A percentile compares a stretch with the other conserved stretches of the same genome.
phyloP scores from a whole-genome alignment of 305 asterid species.

The Solanum hybrid region DNA sequence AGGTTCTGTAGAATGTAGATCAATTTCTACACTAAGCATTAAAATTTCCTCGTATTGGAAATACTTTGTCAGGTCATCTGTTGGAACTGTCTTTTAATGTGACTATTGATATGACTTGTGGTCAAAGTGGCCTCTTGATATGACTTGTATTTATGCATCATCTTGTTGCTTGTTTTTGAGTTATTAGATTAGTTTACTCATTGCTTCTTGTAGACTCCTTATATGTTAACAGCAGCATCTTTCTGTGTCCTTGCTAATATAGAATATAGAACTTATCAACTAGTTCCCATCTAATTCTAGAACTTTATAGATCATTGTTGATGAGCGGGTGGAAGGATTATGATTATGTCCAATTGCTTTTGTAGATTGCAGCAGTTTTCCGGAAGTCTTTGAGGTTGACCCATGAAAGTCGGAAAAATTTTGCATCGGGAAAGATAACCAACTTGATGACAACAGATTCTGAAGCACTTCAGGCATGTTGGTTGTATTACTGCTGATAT shows the following conservation, averaged over 20 bases:
- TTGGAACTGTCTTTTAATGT: neutral
- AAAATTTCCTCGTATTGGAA: neutral
- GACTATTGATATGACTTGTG: neutral
- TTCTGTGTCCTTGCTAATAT: neutral
- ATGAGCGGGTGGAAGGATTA: neutral
- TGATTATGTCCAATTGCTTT: conserved; percentile 15
- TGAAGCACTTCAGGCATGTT: conserved; percentile 84
- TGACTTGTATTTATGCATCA: neutral
- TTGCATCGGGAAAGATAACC: conserved; percentile 85
- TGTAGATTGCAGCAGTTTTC: conserved; percentile 89
- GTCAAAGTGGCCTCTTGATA: neutral
- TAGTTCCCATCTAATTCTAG: neutral
- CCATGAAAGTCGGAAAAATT: conserved; percentile 82
- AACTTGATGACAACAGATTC: conserved; percentile 96
- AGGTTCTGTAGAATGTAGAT: neutral
- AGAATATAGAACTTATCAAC: neutral
- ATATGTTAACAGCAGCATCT: neutral
- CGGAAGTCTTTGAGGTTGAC: conserved; percentile 84
- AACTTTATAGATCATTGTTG: neutral
- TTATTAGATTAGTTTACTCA: neutral
- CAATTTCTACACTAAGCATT: neutral
- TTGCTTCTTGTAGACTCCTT: neutral
- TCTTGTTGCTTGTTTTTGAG: neutral
- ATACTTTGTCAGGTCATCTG: neutral
- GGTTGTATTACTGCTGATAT: conserved; percentile 3